Base-by-base conservation (phyloP, 352 stramenopile species). In the Thalassiosira oceanica region DNA sequence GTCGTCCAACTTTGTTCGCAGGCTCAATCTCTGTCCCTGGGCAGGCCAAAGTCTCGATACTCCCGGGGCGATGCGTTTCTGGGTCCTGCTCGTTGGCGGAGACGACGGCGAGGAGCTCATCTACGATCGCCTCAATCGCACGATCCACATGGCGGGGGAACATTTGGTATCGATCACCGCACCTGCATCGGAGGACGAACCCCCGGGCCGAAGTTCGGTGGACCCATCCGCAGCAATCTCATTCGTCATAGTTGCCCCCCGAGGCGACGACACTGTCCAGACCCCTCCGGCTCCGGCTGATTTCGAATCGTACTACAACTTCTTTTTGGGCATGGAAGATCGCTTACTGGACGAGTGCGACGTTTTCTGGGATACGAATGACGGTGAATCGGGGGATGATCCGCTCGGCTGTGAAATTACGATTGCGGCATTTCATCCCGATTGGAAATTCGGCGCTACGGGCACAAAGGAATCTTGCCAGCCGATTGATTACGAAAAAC, bases 391-490 rank as follows among this genome's bases (percentile, higher is more conserved):
- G 16, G 39, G 71, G n/a, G 26, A 28, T 6, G 50, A 67, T 2
- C 44, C 70, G 5, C 28, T 80, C 1, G 37, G 55, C 7, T 68
- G 79, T 61, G 48, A 73, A 45, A 70, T 88, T 0, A 90, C 82
- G 20, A 45, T 85, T 8, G 83, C 83, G 29, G 74, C 79, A 16
- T 90, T 90, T 61, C 83, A 90, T 79, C 83, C 79, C 0, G 20
- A 63, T 26, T 88, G 83, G 83, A 26, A 42, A 61, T 88, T 86
- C 54, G 68, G 51, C 26, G 48, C 21, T 4, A 46, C 31, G 37
- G 37, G 7, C 13, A 46, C 37, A 46, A 13, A 18, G 37, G 24
- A 16, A 18, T 26, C 5, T 8, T 39, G 20, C 8, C 8, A 21
- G 24, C 11, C 57, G 0, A 52, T 89, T 15, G 51, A 78, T 20